These are phyloP conservation scores for Nadsonia commutata DNA, from an alignment of 1,139 yeast species.

Conservation along the genomic window DNA sequence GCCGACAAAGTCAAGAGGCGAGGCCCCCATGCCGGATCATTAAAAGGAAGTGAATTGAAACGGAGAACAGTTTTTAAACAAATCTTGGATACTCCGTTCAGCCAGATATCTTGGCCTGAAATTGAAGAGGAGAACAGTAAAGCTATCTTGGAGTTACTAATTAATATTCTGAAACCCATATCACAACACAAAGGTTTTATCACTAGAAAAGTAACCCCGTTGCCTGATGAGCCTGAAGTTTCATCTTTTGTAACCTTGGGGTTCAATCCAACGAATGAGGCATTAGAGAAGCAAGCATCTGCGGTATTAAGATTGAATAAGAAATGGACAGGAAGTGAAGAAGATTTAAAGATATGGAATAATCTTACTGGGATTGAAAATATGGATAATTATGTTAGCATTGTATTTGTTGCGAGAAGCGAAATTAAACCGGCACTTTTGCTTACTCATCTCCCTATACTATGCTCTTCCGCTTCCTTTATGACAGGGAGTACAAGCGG, in stretches of 20 bases:
- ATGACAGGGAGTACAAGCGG: background rate
- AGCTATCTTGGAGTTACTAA: slow-evolving; percentile 1
- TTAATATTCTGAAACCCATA: background rate
- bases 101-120: slow-evolving; percentile 5
- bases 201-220: background rate
- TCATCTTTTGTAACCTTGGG: slow-evolving; percentile 1
- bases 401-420: slow-evolving; percentile 5
- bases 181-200: background rate
- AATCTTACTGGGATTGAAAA: background rate
- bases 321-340: background rate
- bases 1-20: background rate
- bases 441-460: slow-evolving; percentile 5
- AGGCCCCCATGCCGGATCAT: background rate
- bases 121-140: background rate
- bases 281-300: slow-evolving; percentile 3
- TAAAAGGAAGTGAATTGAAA: background rate
- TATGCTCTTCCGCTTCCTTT: slow-evolving; percentile 6
- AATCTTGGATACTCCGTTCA: slow-evolving; percentile 7
- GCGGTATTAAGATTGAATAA: background rate
- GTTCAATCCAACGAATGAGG: slow-evolving; percentile 6
- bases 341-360: background rate
- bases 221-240: slow-evolving; percentile 3
- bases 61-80: slow-evolving; percentile 7
- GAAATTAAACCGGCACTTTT: slow-evolving; percentile 7
- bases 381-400: background rate